Evolutionary conservation across 306 rosid genomes (phyloP).

Genomic region (Parietaria judaica): DNA sequence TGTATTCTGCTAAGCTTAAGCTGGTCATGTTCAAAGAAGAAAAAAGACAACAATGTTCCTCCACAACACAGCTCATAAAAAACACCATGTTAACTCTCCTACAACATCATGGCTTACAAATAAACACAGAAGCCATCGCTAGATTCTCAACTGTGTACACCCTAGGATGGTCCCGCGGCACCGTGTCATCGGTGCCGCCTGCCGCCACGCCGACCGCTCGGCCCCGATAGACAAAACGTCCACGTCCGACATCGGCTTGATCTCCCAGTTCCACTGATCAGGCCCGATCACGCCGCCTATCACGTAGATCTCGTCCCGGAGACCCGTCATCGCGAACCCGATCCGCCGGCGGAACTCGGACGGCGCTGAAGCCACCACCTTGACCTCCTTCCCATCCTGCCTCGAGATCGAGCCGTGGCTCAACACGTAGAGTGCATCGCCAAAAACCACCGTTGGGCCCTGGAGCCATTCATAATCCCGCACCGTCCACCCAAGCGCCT

Average conservation of each 20-base stretch:
- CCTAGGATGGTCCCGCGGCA: conserved; percentile 88
- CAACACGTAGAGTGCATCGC: conserved; percentile 72
- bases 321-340: conserved; percentile 78
- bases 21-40: no score
- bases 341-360: conserved; percentile 75
- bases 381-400: conserved; percentile 48
- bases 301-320: conserved; percentile 63
- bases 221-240: conserved; percentile 66
- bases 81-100: conserved; percentile 10
- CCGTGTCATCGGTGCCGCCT: conserved; percentile 70
- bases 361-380: conserved; percentile 46
- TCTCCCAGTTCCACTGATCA: conserved; percentile 64
- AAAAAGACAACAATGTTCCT: no score
- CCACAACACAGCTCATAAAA: conserved; percentile 2
- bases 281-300: conserved; percentile 91
- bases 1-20: no score
- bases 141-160: conserved; percentile 78
- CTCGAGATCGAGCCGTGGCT: conserved; percentile 59
- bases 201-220: conserved; percentile 85
- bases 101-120: conserved; percentile 31
- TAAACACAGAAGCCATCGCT: conserved; percentile 41
- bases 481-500: conserved; percentile 59
- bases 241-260: conserved; percentile 71
- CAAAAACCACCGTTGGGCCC: conserved; percentile 83
- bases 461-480: conserved; percentile 79